Base-by-base conservation (phyloP, 164 flowering plant species). In the Sextonia rubra region DNA sequence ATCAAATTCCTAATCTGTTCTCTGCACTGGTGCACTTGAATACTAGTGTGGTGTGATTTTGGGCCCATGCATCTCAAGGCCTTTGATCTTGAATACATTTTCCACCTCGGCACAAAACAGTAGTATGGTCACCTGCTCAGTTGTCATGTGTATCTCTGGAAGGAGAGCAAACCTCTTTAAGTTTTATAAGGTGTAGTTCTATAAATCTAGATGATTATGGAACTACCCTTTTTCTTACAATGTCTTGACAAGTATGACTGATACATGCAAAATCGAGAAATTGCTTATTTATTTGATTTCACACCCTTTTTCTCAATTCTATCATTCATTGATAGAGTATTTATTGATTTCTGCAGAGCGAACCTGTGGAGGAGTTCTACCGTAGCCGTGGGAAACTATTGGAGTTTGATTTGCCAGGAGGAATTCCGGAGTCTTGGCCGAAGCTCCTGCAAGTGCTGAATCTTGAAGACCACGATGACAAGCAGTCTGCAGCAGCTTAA, bases 381-480 rank as follows among this genome's bases (percentile, higher is more conserved):
- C 85, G 91, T 48, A 77, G 77, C 26, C 85, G 90, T 22, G 97
- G 94, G 30, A 90, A 86, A 75, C 68, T 94, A 73, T 49, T 94
- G 74, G 97, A 94, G 80, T 94, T 92, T 80, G 86, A 89, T 72
- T 88, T 94, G 24, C 98, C 97, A 0, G 97, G 98, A 77, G 97
- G 97, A 67, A 94, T 94, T 75, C 97, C 97, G 1, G 93, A 90
- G 82, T 89, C 97, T 29, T 92, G 97, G 97, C 96, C 93, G 22
- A 92, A 89, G 85, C 80, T 94, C 69, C 85, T 94, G 74, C 85
- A 79, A 73, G 97, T 89, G 58, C 84, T 94, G 71, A 85, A 90
- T 77, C 92, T 92, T 37, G 90, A 87, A 37, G 89, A 90, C 62
- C 83, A 77, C 32, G 61, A 69, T 55, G 91, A 88, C 9, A 80